Percentiles rank a stretch among this genome's conserved stretches.
Conservation (phyloP, 805 yeast species). For the Metschnikowia henanensis region DNA sequence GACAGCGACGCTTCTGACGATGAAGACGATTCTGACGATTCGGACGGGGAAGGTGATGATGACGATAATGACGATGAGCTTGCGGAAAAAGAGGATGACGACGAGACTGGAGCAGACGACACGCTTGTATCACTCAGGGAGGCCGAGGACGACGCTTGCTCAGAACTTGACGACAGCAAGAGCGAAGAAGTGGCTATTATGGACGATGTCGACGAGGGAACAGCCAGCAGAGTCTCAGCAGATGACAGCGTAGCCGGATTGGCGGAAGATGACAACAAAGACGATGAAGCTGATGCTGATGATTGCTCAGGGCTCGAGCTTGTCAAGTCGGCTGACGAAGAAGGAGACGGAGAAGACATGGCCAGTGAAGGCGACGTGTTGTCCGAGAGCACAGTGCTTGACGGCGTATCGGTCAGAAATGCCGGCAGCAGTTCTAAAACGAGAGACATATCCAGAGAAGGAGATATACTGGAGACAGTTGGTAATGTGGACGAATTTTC, state of each 20-base stretch:
- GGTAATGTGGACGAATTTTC: neutral
- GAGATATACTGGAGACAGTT: neutral
- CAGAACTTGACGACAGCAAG: neutral
- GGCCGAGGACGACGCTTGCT: neutral
- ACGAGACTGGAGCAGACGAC: neutral
- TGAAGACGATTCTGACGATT: constrained; percentile 3
- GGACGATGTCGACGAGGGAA: neutral
- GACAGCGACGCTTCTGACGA: constrained; percentile 3
- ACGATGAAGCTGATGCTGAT: constrained; percentile 4
- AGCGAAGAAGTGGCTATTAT: neutral
- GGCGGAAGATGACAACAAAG: neutral
- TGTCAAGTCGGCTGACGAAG: constrained; percentile 17
- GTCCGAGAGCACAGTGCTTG: constrained; percentile 1
- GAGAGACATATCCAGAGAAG: neutral
- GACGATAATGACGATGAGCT: constrained; percentile 3
- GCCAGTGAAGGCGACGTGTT: constrained; percentile 13
- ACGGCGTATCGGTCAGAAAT: neutral
- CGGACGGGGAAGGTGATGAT: constrained; percentile 1
- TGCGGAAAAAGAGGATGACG: neutral
- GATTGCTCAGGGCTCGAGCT: neutral
- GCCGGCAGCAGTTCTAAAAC: neutral
- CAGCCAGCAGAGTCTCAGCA: neutral
- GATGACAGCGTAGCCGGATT: neutral
- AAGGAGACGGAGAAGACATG: constrained; percentile 23
- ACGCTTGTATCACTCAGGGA: neutral